Evolutionary conservation across 352 stramenopile genomes (phyloP).

Genomic region (Globisporangium viniferum): DNA sequence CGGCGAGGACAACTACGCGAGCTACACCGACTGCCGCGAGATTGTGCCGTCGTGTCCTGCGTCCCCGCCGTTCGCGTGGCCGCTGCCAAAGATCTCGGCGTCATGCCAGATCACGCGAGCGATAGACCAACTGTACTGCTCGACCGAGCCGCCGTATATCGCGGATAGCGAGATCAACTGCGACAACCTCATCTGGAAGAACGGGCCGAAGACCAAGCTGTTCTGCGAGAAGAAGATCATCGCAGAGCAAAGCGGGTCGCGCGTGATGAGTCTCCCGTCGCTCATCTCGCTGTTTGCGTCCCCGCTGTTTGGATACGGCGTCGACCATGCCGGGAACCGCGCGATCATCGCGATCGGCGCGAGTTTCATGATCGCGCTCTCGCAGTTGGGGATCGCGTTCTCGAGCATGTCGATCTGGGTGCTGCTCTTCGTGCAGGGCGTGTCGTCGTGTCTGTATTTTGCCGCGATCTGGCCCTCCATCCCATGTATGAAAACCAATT

Average conservation of each 20-base stretch:
- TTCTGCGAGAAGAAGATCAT: conserved; percentile 42
- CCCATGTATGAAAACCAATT: conserved; percentile 29
- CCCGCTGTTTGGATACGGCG: conserved; percentile 70
- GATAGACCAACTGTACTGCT: conserved; percentile 37
- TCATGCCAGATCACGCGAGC: conserved; percentile 31
- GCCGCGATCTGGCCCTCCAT: conserved; percentile 84
- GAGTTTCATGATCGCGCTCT: conserved; percentile 41
- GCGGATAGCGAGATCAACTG: conserved; percentile 46
- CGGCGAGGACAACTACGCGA: conserved; percentile 35
- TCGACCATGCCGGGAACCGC: conserved; percentile 63
- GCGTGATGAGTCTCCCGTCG: conserved; percentile 79
- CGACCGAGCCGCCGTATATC: conserved; percentile 32
- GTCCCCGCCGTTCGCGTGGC: conserved; percentile 39
- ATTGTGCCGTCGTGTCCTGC: conserved; percentile 31
- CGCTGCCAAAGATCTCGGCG: conserved; percentile 32
- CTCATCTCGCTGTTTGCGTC: conserved; percentile 68
- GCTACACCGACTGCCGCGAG: conserved; percentile 41
- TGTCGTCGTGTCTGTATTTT: conserved; percentile 80
- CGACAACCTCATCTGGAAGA: conserved; percentile 36
- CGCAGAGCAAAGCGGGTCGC: conserved; percentile 37
- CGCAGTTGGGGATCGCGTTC: conserved; percentile 66
- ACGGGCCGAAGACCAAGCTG: conserved; percentile 24
- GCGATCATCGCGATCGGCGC: conserved; percentile 53
- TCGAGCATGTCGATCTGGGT: conserved; percentile 41
- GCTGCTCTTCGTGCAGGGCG: conserved; percentile 70